phyloP scores from a whole-genome alignment of 1,284 basidiomycete species.

The Cutaneotrichosporon daszewskae region DNA sequence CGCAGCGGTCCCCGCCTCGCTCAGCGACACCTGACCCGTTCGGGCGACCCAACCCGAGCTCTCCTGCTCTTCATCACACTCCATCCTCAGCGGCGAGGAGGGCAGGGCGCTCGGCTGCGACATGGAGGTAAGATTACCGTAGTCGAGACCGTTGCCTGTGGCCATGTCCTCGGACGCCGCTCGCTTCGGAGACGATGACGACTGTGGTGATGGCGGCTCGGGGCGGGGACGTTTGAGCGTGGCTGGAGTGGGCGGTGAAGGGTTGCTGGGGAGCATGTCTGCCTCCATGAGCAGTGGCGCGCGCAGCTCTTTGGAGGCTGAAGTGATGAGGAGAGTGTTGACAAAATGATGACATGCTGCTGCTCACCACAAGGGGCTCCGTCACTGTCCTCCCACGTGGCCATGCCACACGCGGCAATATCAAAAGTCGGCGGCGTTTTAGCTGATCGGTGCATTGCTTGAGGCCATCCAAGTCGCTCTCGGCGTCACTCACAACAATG shows the following conservation, averaged over 20 bases:
- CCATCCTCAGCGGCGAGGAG: constrained; percentile 23
- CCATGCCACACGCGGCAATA: background rate
- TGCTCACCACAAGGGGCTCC: too few species aligned
- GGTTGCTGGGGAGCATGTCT: too few species aligned
- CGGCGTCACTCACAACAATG: constrained; percentile 7
- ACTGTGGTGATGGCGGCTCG: constrained; percentile 28
- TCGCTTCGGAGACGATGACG: constrained; percentile 38
- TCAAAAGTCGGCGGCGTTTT: constrained; percentile 6
- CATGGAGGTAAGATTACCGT: too few species aligned
- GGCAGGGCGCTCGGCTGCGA: too few species aligned
- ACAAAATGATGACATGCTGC: background rate
- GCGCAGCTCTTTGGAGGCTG: background rate
- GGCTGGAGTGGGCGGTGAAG: background rate
- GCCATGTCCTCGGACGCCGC: constrained; percentile 45
- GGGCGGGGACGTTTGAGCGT: constrained; percentile 31
- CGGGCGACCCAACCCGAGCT: constrained; percentile 30
- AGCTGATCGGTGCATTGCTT: background rate
- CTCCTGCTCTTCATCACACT: constrained; percentile 17
- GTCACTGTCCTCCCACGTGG: background rate
- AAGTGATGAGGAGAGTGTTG: too few species aligned
- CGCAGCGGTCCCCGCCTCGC: constrained; percentile 5
- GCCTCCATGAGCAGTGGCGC: background rate
- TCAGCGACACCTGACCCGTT: constrained; percentile 36
- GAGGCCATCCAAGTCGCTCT: background rate
- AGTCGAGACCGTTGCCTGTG: too few species aligned